Base-by-base conservation (phyloP, 2,329 filamentous ascomycete genomes). In the Helotiales sp. region DNA sequence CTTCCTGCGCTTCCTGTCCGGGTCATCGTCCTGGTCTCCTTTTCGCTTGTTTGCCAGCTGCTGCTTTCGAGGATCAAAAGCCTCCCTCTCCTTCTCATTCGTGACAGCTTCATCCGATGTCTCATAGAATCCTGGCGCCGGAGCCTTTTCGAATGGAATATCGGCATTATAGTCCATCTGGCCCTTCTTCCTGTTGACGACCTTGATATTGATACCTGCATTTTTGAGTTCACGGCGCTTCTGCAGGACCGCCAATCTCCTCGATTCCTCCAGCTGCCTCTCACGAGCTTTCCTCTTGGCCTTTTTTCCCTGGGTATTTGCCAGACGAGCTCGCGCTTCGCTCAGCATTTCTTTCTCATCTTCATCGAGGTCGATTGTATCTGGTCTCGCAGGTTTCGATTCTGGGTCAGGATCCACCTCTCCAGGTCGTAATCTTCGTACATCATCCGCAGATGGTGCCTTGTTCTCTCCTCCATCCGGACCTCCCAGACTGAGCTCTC, bases 131-230 rank as follows among this genome's bases (percentile, higher is more conserved):
- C 95, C 95, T 22, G 87, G 79, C 0, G 89, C 88, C 0, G 95
- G 88, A 63, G 90, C 90, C 75, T 95, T 97, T 74, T 99, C 95
- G 65, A 99, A 98, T 0, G 95, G 95, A 64, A 99, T 96, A 68
- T 99, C 95, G 67, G 95, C 95, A 74, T 99, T 99, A 79, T 99
- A 99, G 75, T 99, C 95, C 91, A 99, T 99, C 77, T 98, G 89
- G 0, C 95, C 95, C 79, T 91, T 87, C 79, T 98, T 98, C 60
- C 89, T 86, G 13, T 89, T 95, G 2, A 87, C 86, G 57, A 98
- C 87, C 76, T 98, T 99, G 78, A 98, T 92, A 73, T 99, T 99
- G 76, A 99, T 98, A 48, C 95, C 95, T 1, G 95, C 92, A 71
- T 93, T 96, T 78, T 99, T 99, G 64, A 99, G 84, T 76, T 99